phyloP scores from a whole-genome alignment of 345 rosid genomes.

The Salix udensis region DNA sequence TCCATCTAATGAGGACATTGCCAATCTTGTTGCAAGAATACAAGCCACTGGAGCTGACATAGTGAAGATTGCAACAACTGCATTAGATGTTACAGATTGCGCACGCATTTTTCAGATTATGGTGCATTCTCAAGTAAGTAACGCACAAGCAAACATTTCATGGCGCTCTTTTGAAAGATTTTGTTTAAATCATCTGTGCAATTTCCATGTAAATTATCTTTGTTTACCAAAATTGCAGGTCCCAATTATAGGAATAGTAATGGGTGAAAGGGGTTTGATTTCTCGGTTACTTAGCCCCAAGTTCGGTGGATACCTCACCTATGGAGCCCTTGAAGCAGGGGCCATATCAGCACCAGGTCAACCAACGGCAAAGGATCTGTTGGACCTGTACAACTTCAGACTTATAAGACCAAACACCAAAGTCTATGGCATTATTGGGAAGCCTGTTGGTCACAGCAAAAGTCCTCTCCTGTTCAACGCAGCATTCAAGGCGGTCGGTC shows the following conservation, averaged over 20 bases:
- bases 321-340: slow-evolving; percentile 49
- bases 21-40: slow-evolving; percentile 45
- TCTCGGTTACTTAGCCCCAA: slow-evolving; percentile 54
- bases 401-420: slow-evolving; percentile 49
- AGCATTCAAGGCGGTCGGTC: slow-evolving; percentile 44
- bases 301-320: slow-evolving; percentile 55
- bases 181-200: too few relatives aligned
- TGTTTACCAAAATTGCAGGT: slow-evolving; percentile 31
- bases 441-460: slow-evolving; percentile 64
- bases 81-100: slow-evolving; percentile 46
- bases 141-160: not conserved
- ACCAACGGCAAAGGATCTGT: slow-evolving; percentile 46
- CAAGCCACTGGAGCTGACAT: slow-evolving; percentile 63
- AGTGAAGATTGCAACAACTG: slow-evolving; percentile 55
- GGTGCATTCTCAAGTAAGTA: slow-evolving; percentile 50
- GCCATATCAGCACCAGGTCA: slow-evolving; percentile 54
- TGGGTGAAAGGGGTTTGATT: slow-evolving; percentile 61
- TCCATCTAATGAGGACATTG: slow-evolving; percentile 47
- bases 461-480: slow-evolving; percentile 54
- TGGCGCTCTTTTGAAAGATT: too few relatives aligned
- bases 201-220: not conserved
- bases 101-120: slow-evolving; percentile 46
- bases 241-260: slow-evolving; percentile 51
- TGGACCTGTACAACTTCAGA: slow-evolving; percentile 52
- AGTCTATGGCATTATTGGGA: slow-evolving; percentile 61